Conservation (phyloP, 306 rosid species). For the Mimosa bimucronata region DNA sequence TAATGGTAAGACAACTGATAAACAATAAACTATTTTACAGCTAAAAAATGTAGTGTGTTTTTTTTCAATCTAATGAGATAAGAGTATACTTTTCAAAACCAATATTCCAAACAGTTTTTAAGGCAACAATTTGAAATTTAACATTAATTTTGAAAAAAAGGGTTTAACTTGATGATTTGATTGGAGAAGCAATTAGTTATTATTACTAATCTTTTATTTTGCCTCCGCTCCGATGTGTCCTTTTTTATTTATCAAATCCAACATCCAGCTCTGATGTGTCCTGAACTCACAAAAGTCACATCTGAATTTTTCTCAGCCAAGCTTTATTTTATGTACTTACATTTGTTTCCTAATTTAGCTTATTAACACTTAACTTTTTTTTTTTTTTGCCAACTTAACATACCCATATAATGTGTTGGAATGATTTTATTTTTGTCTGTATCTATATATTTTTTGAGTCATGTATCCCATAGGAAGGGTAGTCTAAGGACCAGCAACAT, state of each 20-base stretch:
- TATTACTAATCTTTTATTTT: slow-evolving; percentile 17
- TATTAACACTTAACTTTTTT: too few relatives aligned
- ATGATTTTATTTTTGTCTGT: too few relatives aligned
- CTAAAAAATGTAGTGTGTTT: background rate
- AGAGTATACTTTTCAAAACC: too few relatives aligned
- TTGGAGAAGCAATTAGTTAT: background rate
- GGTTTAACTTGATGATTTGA: background rate
- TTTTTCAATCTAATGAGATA: background rate
- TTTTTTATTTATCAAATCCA: background rate
- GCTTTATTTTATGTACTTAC: too few relatives aligned
- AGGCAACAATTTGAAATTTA: background rate
- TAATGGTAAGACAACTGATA: background rate
- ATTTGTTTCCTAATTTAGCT: background rate
- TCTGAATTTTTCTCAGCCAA: background rate
- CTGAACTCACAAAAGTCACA: background rate
- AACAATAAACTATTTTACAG: too few relatives aligned
- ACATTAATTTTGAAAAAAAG: background rate
- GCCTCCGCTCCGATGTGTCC: slow-evolving; percentile 41
- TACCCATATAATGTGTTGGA: background rate
- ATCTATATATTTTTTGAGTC: too few relatives aligned
- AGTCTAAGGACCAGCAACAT: background rate
- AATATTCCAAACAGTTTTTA: background rate
- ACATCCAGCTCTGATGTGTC: background rate
- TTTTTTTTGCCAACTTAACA: too few relatives aligned
- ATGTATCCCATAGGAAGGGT: background rate